Evolutionary conservation across 306 rosid genomes (phyloP), one percentile per base, ranked within the genome.

Genomic region (Dryas octopetala): DNA sequence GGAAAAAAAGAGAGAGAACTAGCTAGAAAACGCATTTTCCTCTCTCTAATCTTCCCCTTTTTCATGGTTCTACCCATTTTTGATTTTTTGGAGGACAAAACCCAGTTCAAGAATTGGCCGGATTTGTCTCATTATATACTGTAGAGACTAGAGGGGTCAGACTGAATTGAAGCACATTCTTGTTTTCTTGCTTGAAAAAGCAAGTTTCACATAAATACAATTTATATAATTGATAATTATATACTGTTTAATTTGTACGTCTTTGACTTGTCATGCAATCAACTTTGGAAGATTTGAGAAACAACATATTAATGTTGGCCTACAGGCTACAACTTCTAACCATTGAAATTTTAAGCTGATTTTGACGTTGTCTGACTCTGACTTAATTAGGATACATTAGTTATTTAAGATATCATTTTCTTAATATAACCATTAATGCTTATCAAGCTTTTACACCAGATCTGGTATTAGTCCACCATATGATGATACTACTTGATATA

Each of bases 141-240:
- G 84, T 80, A 32, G 7, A 23, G 23, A 53, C 41, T 44, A 43
- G 55, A 57, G 26, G 13, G 12, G 41, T 71, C 51, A 80, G 74
- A 83, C 74, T 76, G 55, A 68, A 75, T 65, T 68, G 60, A 44
- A 49, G 50, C 50, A 82, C 53, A 62, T 16, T 63, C 78, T 79
- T 91, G 89, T 91, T 89, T 91, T 86, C 97, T 89, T 91, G 92
- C 89, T 86, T 80, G 55, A 75, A 63, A 58, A 79, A 85, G 91
- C 91, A 87, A 91, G 91, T 91, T 87, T 68, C 52, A 44, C 44
- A 13, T 17, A 67, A n/a, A n/a, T 43, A n/a, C 70, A 44, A 8
- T 46, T 65, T 45, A 46, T 61, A 61, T 3, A 62, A 62, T 62
- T 41, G 45, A 62, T 38, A 46, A 32, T 32, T 32, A 32, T 32